Conservation (phyloP, 805 yeast species). For the Kurtzmaniella fragi region DNA sequence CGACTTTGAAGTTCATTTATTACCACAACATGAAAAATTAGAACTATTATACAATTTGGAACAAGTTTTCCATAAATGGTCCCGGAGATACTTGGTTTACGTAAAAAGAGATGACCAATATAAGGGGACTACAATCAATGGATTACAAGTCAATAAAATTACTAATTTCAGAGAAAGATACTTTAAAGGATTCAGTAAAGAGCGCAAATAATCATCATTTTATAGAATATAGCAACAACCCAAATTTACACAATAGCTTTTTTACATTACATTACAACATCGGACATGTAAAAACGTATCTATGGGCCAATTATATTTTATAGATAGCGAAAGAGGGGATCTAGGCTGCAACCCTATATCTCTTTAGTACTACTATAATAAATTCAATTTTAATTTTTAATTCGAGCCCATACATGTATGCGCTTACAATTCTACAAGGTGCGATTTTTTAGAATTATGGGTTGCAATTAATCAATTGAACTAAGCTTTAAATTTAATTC, state of each 20-base stretch:
- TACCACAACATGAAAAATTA: slow-evolving; percentile 75
- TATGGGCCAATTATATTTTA: not conserved
- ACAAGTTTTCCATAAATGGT: slow-evolving; percentile 92
- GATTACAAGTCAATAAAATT: slow-evolving; percentile 45
- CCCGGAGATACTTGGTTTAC: slow-evolving; percentile 79
- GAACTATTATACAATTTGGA: slow-evolving; percentile 70
- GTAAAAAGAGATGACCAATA: slow-evolving; percentile 52
- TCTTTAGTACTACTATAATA: too few relatives aligned
- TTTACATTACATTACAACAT: not conserved
- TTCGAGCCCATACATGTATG: slow-evolving; percentile 6
- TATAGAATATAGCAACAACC: not conserved
- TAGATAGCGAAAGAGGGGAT: not conserved
- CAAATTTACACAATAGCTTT: not conserved
- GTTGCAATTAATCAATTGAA: too few relatives aligned
- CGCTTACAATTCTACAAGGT: slow-evolving; percentile 10
- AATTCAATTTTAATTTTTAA: too few relatives aligned
- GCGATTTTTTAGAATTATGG: slow-evolving; percentile 10
- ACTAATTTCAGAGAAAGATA: slow-evolving; percentile 67
- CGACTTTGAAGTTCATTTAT: slow-evolving; percentile 59
- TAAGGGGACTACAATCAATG: slow-evolving; percentile 44
- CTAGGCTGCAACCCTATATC: too few relatives aligned
- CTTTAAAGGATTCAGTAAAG: slow-evolving; percentile 57
- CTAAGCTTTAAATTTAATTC: too few relatives aligned
- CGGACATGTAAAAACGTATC: too few relatives aligned
- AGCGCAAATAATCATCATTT: slow-evolving; percentile 16